Percentiles rank a stretch among this genome's conserved stretches.
Conservation (phyloP, 2,329 filamentous ascomycete species). For the Trichophyton equinum region DNA sequence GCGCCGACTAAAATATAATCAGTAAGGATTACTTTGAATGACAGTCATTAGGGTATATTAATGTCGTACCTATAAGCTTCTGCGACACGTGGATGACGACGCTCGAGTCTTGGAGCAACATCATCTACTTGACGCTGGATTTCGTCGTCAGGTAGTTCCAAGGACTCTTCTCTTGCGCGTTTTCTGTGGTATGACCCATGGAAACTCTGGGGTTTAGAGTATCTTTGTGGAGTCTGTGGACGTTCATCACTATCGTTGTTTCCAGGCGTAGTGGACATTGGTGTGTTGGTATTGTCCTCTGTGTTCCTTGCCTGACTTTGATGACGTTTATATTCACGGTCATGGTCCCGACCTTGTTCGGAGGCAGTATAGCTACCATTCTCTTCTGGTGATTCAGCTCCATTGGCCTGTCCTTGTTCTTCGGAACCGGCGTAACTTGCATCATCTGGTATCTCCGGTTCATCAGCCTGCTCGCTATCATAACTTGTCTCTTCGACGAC, state of each 20-base stretch:
- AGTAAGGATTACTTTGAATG: conserved; percentile 6
- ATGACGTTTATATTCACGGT: neutral
- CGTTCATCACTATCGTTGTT: conserved; percentile 1
- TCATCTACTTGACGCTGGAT: conserved; percentile 24
- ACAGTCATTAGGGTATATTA: neutral
- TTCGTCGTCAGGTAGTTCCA: conserved; percentile 16
- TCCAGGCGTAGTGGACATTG: neutral
- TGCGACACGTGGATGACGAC: conserved; percentile 28
- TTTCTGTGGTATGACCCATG: conserved; percentile 9
- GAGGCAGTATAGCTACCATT: neutral
- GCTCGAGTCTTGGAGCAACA: conserved; percentile 22
- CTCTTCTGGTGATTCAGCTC: neutral
- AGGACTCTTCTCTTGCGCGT: conserved; percentile 10
- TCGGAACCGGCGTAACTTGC: neutral
- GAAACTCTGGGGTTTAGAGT: neutral
- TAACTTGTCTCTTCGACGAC: conserved; percentile 2
- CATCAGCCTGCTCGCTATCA: conserved; percentile 3
- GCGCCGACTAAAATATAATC: conserved; percentile 23
- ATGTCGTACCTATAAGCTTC: conserved; percentile 28
- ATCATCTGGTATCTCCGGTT: neutral
- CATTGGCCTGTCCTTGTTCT: neutral
- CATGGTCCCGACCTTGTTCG: neutral
- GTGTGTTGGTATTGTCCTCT: neutral
- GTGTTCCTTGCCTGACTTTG: neutral
- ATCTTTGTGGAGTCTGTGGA: neutral